Evolutionary conservation across 306 rosid genomes (phyloP).

Genomic region (Medicago ruthenica): DNA sequence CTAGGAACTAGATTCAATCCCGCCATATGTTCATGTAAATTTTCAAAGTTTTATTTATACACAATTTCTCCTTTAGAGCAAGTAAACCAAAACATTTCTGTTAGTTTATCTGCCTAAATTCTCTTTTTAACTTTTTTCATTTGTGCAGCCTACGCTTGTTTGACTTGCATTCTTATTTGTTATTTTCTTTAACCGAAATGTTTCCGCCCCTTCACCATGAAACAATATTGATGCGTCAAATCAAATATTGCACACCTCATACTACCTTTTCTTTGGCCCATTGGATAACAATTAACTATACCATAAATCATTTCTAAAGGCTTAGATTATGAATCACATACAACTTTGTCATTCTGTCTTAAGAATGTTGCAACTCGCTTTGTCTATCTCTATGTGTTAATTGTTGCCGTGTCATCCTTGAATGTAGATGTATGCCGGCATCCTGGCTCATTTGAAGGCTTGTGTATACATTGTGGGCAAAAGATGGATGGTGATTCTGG

Average conservation of each 20-base stretch:
- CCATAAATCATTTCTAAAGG: too few species aligned
- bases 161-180: constrained; percentile 13
- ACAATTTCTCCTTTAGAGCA: neutral
- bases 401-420: constrained; percentile 53
- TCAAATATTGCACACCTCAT: too few species aligned
- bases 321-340: neutral
- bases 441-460: constrained; percentile 79
- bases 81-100: constrained; percentile 15
- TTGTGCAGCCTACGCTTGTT: constrained; percentile 10
- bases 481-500: constrained; percentile 71
- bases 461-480: constrained; percentile 78
- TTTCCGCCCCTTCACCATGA: neutral
- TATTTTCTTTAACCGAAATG: neutral
- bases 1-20: constrained; percentile 6
- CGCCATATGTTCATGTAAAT: neutral
- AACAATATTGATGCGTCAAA: neutral
- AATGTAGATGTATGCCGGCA: constrained; percentile 59
- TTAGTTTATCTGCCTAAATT: neutral
- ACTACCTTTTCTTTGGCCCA: neutral
- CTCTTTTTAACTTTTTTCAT: constrained; percentile 1
- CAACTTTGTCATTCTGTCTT: neutral
- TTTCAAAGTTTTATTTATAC: neutral
- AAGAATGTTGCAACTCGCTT: constrained; percentile 5
- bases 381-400: neutral
- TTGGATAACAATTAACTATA: neutral